A percentile compares a stretch with the other conserved stretches of the same genome.
These are phyloP conservation scores for Saccharomycopsis malanga DNA, from an alignment of 805 yeast genomes.

Conservation along the genomic window DNA sequence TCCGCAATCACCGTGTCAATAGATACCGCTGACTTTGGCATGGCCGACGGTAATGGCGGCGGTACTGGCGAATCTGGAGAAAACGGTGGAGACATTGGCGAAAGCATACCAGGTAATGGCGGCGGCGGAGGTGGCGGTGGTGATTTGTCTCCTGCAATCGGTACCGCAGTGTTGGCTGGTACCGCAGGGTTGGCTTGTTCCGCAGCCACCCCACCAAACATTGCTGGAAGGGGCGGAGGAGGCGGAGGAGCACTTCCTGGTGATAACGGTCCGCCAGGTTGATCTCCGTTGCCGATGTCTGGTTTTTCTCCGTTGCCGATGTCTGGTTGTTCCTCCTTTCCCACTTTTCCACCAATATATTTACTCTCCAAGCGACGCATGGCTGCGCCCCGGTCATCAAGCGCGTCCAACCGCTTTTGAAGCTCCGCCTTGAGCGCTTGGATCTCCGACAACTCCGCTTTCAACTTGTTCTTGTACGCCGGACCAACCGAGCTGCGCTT, in stretches of 20 bases:
- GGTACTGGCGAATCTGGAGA: conserved; percentile 28
- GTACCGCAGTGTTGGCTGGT: conserved; percentile 28
- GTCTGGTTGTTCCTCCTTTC: conserved; percentile 12
- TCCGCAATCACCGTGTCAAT: conserved; percentile 23
- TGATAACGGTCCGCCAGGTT: neutral
- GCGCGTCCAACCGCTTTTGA: conserved; percentile 32
- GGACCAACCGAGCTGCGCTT: conserved; percentile 6
- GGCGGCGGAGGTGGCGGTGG: conserved; percentile 35
- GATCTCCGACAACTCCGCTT: conserved; percentile 37
- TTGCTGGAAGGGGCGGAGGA: conserved; percentile 12
- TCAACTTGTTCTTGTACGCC: conserved; percentile 20
- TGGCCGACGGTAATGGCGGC: conserved; percentile 27
- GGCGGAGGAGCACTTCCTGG: conserved; percentile 5
- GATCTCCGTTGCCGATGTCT: conserved; percentile 5
- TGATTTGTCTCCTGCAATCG: conserved; percentile 16
- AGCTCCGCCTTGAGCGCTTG: conserved; percentile 36
- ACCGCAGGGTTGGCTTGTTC: conserved; percentile 3
- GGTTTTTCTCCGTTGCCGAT: conserved; percentile 8
- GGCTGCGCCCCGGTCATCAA: conserved; percentile 22
- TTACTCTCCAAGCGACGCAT: conserved; percentile 17
- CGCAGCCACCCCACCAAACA: conserved; percentile 10
- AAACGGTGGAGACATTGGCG: conserved; percentile 28
- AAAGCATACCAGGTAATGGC: conserved; percentile 28
- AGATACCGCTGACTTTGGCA: conserved; percentile 21
- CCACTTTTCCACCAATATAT: conserved; percentile 15